Percentiles rank a stretch among this genome's conserved stretches.
phyloP scores from a whole-genome alignment of 148 eudicot genomes.

The Mesembryanthemum crystallinum region DNA sequence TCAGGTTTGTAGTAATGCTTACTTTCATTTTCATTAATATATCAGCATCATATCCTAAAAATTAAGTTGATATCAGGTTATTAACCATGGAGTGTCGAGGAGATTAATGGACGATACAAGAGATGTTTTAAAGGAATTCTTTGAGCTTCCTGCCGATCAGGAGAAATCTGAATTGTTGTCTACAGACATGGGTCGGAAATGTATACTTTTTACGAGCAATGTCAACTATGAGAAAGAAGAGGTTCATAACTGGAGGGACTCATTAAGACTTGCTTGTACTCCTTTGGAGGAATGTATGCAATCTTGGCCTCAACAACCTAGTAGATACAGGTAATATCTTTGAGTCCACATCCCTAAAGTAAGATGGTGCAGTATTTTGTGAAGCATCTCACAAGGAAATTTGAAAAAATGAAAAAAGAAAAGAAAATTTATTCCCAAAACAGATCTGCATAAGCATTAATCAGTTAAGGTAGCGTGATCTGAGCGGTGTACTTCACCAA shows the following conservation, averaged over 20 bases:
- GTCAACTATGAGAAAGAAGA: constrained; percentile 8
- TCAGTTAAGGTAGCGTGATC: too few relatives aligned
- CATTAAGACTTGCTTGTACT: not conserved
- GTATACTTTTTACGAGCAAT: not conserved
- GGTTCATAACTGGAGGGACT: constrained; percentile 7
- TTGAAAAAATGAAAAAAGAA: too few relatives aligned
- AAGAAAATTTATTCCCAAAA: too few relatives aligned
- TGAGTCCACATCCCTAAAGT: not conserved
- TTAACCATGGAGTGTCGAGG: constrained; percentile 12
- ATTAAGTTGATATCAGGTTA: not conserved
- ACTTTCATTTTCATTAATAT: not conserved
- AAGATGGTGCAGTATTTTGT: too few relatives aligned
- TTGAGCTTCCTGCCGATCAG: constrained; percentile 9
- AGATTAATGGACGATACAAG: constrained; percentile 13
- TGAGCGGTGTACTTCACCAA: too few relatives aligned
- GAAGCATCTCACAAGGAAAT: too few relatives aligned
- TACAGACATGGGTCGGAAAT: not conserved
- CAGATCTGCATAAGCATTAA: too few relatives aligned
- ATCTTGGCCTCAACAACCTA: constrained; percentile 4
- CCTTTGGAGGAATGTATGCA: constrained; percentile 14
- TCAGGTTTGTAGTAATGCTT: constrained; percentile 14
- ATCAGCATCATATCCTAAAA: not conserved
- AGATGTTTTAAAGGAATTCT: not conserved
- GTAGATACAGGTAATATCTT: not conserved
- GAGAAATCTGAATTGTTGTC: constrained; percentile 6